Evolutionary conservation across 495 filamentous ascomycete species (phyloP).

Genomic region (Hypoxylon fuscum): DNA sequence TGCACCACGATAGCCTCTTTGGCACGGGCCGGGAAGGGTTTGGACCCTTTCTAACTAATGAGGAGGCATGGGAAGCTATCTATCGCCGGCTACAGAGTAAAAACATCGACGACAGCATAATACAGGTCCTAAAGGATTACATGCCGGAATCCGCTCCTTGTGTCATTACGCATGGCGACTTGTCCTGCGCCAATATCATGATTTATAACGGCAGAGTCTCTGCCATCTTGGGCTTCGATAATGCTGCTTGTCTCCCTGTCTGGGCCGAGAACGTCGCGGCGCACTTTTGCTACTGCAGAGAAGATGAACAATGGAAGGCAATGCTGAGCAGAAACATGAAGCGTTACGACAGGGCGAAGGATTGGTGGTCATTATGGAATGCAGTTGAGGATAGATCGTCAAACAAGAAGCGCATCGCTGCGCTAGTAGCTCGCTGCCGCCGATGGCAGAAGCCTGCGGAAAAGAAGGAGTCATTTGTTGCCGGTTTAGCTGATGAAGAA

Average conservation of each 20-base stretch:
- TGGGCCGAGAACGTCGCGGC: constrained; percentile 40
- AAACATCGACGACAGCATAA: constrained; percentile 18
- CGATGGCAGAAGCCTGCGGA: constrained; percentile 27
- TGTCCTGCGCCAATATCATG: constrained; percentile 33
- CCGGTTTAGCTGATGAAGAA: constrained; percentile 1
- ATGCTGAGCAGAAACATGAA: constrained; percentile 33
- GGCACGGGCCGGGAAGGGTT: constrained; percentile 16
- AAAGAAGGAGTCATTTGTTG: constrained; percentile 11
- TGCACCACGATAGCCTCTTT: constrained; percentile 33
- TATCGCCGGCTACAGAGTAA: constrained; percentile 6
- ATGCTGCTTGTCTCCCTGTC: constrained; percentile 34
- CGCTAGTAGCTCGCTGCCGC: constrained; percentile 20
- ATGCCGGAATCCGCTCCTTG: constrained; percentile 40
- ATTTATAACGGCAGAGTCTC: constrained; percentile 26
- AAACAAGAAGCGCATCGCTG: constrained; percentile 13
- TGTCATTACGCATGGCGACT: constrained; percentile 40
- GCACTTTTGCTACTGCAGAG: constrained; percentile 40
- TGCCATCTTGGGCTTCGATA: constrained; percentile 37
- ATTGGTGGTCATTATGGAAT: constrained; percentile 42
- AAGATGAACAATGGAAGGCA: constrained; percentile 43
- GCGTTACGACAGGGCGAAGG: constrained; percentile 30
- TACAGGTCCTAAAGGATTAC: constrained; percentile 21
- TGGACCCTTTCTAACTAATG: constrained; percentile 34
- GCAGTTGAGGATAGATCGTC: constrained; percentile 17
- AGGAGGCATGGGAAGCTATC: constrained; percentile 31